Evolutionary conservation across 2,329 filamentous ascomycete species (phyloP), one percentile per base, ranked within the genome.

Genomic region (Pseudofabraea citricarpa): DNA sequence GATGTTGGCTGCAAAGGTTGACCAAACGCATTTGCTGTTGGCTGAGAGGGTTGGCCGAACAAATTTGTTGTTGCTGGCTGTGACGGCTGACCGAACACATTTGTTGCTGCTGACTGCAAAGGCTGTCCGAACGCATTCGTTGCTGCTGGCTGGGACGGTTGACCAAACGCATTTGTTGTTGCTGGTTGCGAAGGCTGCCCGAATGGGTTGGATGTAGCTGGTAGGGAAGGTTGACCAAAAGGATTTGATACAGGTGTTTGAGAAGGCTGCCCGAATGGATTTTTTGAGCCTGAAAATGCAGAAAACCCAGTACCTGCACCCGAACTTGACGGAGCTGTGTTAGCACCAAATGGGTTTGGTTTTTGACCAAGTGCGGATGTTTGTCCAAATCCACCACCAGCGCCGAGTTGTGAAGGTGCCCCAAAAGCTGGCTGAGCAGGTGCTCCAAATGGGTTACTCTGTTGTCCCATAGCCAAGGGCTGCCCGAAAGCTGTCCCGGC

Each of bases 241-340:
- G 46, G 41, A 22, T n/a, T 41, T 36, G 26, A 12, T 13, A 21
- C 21, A 13, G 21, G 19, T 12, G 35, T 5, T 37, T 59, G 51
- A 37, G 61, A 52, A 16, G 67, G 55, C 43, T 68, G 67, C 2
- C 72, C 26, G 36, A 51, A 56, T 12, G 57, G 40, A 29, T 36
- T 22, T 56, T 61, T 56, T 44, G 62, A 61, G 3, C 61, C 63
- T n/a, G n/a, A n/a, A 29, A 67, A 58, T 16, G 56, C 54, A 36
- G 68, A 61, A 24, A 62, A 58, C 44, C 67, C 62, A 15, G 68
- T 67, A 52, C 72, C 71, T n/a, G 61, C 56, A 39, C 50, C 48
- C 12, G 39, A 27, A 40, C 31, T 32, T 38, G 35, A 26, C n/a
- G n/a, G n/a, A 12, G 43, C 36, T 10, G 19, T n/a, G 5, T 46